Conservation (phyloP, 2,329 filamentous ascomycete genomes). For the Fonsecaea pedrosoi region DNA sequence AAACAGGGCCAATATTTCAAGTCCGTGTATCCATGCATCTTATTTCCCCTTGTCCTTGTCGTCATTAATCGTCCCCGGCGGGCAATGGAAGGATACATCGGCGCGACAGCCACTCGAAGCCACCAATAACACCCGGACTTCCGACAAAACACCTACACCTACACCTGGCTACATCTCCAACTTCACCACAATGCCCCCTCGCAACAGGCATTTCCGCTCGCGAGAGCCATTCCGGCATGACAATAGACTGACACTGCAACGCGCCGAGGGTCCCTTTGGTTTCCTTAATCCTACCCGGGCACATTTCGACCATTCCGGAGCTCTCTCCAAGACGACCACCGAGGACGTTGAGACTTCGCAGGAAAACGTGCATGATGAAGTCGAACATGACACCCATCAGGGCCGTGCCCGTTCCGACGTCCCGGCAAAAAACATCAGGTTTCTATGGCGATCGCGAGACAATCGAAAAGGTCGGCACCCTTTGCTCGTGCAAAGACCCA, state of each 20-base stretch:
- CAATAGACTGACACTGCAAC: slow-evolving; percentile 21
- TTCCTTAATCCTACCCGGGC: slow-evolving; percentile 61
- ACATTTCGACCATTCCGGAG: slow-evolving; percentile 40
- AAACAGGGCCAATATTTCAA: not conserved
- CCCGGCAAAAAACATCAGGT: slow-evolving; percentile 40
- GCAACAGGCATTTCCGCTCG: slow-evolving; percentile 30
- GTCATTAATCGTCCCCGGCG: not conserved
- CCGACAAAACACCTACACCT: not conserved
- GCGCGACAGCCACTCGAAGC: not conserved
- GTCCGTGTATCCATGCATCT: not conserved
- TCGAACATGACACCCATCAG: slow-evolving; percentile 3
- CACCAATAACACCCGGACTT: not conserved
- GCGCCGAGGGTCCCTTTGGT: slow-evolving; percentile 49
- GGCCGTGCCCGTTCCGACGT: slow-evolving; percentile 35
- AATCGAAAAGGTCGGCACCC: slow-evolving; percentile 58
- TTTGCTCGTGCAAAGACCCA: slow-evolving; percentile 46
- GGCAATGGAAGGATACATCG: not conserved
- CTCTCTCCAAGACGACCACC: slow-evolving; percentile 13
- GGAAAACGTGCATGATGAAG: slow-evolving; percentile 17
- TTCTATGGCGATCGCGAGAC: slow-evolving; percentile 54
- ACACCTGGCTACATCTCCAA: no score
- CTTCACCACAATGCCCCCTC: slow-evolving; percentile 28
- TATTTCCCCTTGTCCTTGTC: no score
- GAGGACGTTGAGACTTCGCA: slow-evolving; percentile 19
- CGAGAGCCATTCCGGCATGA: slow-evolving; percentile 33